These are phyloP conservation scores for Lyophyllum decastes DNA, from an alignment of 768 basidiomycete species.

Conservation along the genomic window DNA sequence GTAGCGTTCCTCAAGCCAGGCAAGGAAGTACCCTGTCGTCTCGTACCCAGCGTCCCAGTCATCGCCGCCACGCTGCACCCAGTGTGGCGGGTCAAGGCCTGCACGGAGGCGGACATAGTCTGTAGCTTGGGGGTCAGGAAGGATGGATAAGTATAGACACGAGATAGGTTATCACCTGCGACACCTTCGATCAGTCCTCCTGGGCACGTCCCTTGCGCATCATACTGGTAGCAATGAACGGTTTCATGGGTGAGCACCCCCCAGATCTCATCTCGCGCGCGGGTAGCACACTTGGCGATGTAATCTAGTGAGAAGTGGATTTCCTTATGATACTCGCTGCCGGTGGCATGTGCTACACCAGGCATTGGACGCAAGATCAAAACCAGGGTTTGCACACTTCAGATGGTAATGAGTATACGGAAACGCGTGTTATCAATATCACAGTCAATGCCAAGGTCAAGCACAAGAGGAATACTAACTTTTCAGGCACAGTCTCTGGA, in stretches of 20 bases:
- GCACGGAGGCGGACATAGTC: constrained; percentile 73
- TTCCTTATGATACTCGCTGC: constrained; percentile 61
- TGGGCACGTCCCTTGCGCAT: constrained; percentile 60
- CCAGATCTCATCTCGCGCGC: constrained; percentile 59
- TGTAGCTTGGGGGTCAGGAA: constrained; percentile 21
- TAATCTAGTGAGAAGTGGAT: constrained; percentile 73
- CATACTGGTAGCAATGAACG: constrained; percentile 79
- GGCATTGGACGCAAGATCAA: constrained; percentile 67
- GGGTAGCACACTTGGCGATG: constrained; percentile 43
- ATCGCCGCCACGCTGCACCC: constrained; percentile 49
- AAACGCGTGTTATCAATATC: background rate
- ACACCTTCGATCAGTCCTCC: constrained; percentile 79
- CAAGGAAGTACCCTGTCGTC: constrained; percentile 72
- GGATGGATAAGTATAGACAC: background rate
- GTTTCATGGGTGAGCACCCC: constrained; percentile 78
- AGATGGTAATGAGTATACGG: constrained; percentile 6
- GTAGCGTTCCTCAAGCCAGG: constrained; percentile 60
- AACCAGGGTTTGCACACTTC: constrained; percentile 52
- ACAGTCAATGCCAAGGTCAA: background rate
- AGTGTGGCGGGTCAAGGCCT: constrained; percentile 67
- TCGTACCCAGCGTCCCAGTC: constrained; percentile 80
- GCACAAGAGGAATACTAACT: constrained; percentile 24
- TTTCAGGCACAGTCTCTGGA: constrained; percentile 35
- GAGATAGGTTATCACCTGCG: constrained; percentile 50
- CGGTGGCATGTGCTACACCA: constrained; percentile 71